phyloP scores from a whole-genome alignment of 2,329 filamentous ascomycete species.

The Alternaria ethzedia region DNA sequence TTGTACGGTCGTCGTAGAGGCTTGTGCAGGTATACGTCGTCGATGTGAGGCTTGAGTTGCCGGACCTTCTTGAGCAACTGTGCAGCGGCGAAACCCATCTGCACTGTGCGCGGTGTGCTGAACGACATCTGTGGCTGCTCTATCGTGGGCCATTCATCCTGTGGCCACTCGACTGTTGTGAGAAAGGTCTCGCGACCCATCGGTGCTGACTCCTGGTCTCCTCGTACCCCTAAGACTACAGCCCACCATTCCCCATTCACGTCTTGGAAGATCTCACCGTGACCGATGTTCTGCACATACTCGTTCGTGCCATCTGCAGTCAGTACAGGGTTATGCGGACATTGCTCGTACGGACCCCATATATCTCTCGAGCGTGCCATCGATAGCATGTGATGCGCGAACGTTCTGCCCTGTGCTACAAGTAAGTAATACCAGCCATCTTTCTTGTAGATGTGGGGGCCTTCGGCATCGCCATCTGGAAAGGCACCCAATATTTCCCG shows the following conservation, averaged over 20 bases:
- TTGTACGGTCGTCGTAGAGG: neutral
- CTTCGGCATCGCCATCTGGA: slow-evolving; percentile 20
- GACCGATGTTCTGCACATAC: slow-evolving; percentile 61
- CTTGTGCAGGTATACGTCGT: neutral
- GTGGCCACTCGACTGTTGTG: slow-evolving; percentile 12
- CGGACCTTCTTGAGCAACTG: neutral
- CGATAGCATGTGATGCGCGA: slow-evolving; percentile 31
- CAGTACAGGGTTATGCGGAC: slow-evolving; percentile 32
- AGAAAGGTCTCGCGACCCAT: slow-evolving; percentile 20
- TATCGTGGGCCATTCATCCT: slow-evolving; percentile 51
- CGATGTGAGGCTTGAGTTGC: neutral
- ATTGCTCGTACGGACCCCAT: slow-evolving; percentile 30
- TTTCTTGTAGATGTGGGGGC: slow-evolving; percentile 41
- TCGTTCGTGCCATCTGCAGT: slow-evolving; percentile 30
- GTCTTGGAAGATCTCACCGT: slow-evolving; percentile 65
- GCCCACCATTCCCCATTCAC: slow-evolving; percentile 60
- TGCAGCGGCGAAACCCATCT: neutral
- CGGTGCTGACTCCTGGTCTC: slow-evolving; percentile 8
- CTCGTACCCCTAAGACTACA: slow-evolving; percentile 52
- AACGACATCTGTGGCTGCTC: slow-evolving; percentile 20
- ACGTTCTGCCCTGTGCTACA: slow-evolving; percentile 33
- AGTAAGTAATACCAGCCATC: slow-evolving; percentile 43
- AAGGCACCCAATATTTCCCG: slow-evolving; percentile 1
- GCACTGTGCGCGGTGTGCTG: neutral
- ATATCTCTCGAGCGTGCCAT: slow-evolving; percentile 39